These are phyloP conservation scores for Penicillium sp. DNA, from an alignment of 2,329 filamentous ascomycete species.

Conservation along the genomic window DNA sequence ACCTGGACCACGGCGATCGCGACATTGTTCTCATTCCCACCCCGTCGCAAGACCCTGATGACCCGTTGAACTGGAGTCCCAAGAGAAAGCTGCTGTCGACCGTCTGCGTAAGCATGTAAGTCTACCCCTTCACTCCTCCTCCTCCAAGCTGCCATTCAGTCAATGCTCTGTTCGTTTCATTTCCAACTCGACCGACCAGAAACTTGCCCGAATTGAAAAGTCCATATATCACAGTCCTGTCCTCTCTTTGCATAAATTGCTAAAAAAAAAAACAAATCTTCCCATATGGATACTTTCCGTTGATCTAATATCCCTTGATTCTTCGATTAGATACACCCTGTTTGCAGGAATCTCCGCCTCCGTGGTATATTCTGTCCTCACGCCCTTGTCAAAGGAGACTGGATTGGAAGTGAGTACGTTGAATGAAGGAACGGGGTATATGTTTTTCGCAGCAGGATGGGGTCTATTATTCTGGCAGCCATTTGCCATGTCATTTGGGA, in stretches of 20 bases:
- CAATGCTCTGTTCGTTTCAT: too few relatives aligned
- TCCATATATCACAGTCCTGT: too few relatives aligned
- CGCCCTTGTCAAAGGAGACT: conserved; percentile 32
- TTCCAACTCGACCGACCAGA: too few relatives aligned
- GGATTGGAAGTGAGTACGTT: conserved; percentile 31
- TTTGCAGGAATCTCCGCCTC: conserved; percentile 34
- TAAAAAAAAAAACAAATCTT: too few relatives aligned
- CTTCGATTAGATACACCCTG: conserved; percentile 31
- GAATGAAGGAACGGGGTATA: conserved; percentile 36
- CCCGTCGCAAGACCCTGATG: conserved; percentile 43
- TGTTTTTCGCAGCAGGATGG: conserved; percentile 43
- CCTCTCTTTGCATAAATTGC: too few relatives aligned
- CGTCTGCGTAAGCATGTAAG: conserved; percentile 38
- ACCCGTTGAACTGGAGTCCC: conserved; percentile 44
- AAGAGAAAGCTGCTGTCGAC: conserved; percentile 40
- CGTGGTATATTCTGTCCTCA: conserved; percentile 37
- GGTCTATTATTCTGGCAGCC: conserved; percentile 45
- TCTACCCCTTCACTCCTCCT: background rate
- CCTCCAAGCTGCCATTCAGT: too few relatives aligned
- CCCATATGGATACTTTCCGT: too few relatives aligned
- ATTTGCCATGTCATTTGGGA: conserved; percentile 42
- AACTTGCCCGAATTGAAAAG: too few relatives aligned
- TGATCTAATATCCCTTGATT: too few relatives aligned
- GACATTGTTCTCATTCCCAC: conserved; percentile 41
- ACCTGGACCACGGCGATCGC: conserved; percentile 23